Conservation (phyloP, 2,329 filamentous ascomycete genomes). For the Epichloe sp. region DNA sequence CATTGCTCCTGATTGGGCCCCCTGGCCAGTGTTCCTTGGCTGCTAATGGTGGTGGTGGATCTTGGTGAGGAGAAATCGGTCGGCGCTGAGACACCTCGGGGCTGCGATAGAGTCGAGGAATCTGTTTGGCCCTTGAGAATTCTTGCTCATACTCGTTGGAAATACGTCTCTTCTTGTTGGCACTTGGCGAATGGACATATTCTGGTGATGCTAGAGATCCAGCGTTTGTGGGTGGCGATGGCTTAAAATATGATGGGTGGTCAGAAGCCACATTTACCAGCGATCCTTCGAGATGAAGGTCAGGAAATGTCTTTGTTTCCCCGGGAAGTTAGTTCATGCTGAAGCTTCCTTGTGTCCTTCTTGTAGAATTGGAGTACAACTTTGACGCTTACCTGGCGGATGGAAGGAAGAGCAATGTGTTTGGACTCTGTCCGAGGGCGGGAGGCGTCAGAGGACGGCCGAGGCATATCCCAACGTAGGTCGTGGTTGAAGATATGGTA, state of each 20-base stretch:
- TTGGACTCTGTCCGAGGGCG: slow-evolving; percentile 25
- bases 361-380: not conserved
- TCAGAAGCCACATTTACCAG: not conserved
- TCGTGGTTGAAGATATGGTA: slow-evolving; percentile 28
- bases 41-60: slow-evolving; percentile 10
- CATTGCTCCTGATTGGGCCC: slow-evolving; percentile 16
- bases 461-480: slow-evolving; percentile 25
- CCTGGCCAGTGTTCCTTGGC: slow-evolving; percentile 13
- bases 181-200: slow-evolving; percentile 35
- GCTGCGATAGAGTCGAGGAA: slow-evolving; percentile 33
- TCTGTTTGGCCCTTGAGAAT: slow-evolving; percentile 26
- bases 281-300: slow-evolving; percentile 22
- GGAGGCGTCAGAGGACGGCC: slow-evolving; percentile 19
- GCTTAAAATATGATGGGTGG: not conserved
- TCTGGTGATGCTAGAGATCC: slow-evolving; percentile 25
- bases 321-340: not conserved
- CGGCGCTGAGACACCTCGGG: slow-evolving; percentile 18
- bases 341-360: not conserved
- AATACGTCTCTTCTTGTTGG: slow-evolving; percentile 34
- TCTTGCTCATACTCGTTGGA: slow-evolving; percentile 29
- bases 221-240: not conserved
- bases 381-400: slow-evolving; percentile 33
- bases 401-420: slow-evolving; percentile 34
- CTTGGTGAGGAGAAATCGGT: slow-evolving; percentile 22
- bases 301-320: slow-evolving; percentile 29